Conservation (phyloP, 306 rosid species). For the Hippophae tibetana region DNA sequence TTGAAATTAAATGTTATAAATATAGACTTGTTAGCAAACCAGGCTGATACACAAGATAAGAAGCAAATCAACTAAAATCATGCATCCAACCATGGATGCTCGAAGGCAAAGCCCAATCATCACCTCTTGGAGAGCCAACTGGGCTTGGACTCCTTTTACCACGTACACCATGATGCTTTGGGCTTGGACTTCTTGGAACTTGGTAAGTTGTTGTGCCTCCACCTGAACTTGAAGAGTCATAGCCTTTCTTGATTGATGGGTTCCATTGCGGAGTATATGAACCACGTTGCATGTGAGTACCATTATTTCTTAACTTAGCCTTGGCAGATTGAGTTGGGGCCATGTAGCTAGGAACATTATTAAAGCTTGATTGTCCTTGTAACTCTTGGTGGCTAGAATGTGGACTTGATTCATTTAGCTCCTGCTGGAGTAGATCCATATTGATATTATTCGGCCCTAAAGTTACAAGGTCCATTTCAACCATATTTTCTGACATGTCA, state of each 20-base stretch:
- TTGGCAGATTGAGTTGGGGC: conserved; percentile 82
- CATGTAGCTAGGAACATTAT: conserved; percentile 70
- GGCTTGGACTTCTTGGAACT: conserved; percentile 54
- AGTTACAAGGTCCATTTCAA: conserved; percentile 57
- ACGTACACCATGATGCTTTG: conserved; percentile 33
- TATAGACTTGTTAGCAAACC: no score
- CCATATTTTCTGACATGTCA: conserved; percentile 64
- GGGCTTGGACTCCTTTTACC: conserved; percentile 31
- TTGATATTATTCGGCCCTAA: conserved; percentile 12
- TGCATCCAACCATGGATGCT: conserved; percentile 52
- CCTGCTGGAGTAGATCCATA: conserved; percentile 20
- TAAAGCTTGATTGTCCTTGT: conserved; percentile 16
- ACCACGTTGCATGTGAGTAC: conserved; percentile 11
- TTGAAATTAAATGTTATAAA: no score
- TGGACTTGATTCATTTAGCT: conserved; percentile 23
- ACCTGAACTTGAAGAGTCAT: conserved; percentile 49
- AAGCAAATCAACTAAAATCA: conserved; percentile 27
- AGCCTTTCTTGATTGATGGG: conserved; percentile 32
- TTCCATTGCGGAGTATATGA: conserved; percentile 35
- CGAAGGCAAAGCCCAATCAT: conserved; percentile 54
- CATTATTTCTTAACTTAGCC: conserved; percentile 59
- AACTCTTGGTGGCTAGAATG: conserved; percentile 9
- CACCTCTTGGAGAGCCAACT: conserved; percentile 21
- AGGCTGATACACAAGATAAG: no score
- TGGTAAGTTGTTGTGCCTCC: conserved; percentile 33